Base-by-base conservation (phyloP, 371 early-diverging fungal species). In the Racocetra persica region DNA sequence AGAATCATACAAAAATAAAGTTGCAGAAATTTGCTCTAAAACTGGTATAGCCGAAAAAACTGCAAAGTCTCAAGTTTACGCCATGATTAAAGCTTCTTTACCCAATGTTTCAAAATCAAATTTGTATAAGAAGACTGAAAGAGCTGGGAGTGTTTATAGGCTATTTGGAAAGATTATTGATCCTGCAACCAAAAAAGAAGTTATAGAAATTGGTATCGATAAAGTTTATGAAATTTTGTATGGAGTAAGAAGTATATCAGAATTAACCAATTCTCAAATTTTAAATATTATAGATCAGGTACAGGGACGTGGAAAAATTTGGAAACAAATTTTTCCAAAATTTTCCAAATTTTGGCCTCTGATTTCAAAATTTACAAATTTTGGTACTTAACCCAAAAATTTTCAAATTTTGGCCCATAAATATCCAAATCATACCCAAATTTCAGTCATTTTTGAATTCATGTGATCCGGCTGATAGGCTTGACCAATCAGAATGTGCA, bases 261-360 rank as follows among this genome's bases (percentile, higher is more conserved):
- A 69, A 69, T 69, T 69, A 69, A 69, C 69, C 38, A 41, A 69
- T 69, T 11, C 69, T 18, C 0, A 69, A 69, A 69, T 69, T 38
- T 69, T 69, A 38, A 69, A 69, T 69, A 69, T 69, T 69, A 69
- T 69, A 69, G 16, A 69, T 69, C n/a, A n/a, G n/a, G n/a, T n/a
- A n/a, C n/a, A 32, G 32, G 32, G 4, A 32, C 32, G 4, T 32
- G 32, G 32, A 32, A 32, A 32, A 32, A 32, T 32, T 32, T 32
- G 32, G 4, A 32, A 32, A 32, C 4, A 32, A 32, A 32, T 32
- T 32, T 32, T 32, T 32, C 4, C 32, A 32, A 32, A 32, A 32
- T 32, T 32, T 32, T 32, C 4, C 32, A 32, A 32, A 32, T 32
- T 32, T 32, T 32, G 32, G 4, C 32, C 32, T 32, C 4, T 4